Evolutionary conservation across 129 eudicot genomes (phyloP), one percentile per base, ranked within the genome.

Genomic region (Cynara cardunculus): DNA sequence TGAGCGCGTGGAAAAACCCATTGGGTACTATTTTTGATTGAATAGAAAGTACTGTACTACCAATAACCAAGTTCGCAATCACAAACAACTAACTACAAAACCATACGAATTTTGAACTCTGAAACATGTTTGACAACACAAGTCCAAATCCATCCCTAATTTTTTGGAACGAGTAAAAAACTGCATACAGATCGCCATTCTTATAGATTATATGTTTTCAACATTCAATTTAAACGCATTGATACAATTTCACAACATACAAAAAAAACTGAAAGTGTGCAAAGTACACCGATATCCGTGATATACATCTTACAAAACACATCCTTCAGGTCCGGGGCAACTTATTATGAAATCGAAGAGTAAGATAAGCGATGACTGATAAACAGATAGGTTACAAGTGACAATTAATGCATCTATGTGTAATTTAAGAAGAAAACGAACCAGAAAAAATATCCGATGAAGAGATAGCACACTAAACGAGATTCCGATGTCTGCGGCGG

Each of bases 361-460:
- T 62, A 64, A 6, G 30, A 61, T 62, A 35, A 0, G 34, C 64
- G 2, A 71, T 35, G 61, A 61, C 59, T 69, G 76, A 37, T 73
- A 37, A 80, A 35, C n/a, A 37, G 13, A 22, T 13, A 79, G 35
- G 9, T 73, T 73, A 64, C 26, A 65, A 73, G 74, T 73, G 68
- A 73, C 11, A 41, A 73, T 73, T 41, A 34, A 73, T 25, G 46
- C 74, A 73, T 73, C 11, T 37, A 25, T 18, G 30, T 10, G 69
- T 64, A 24, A 21, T 1, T 64, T 64, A 32, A 25, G 34, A 41
- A 7, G 22, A n/a, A 73, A 39, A 62, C 79, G 53, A 73, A 81
- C 79, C 84, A 28, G 79, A 73, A 3, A 56, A 73, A 14, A 16
- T 64, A 73, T 81, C 75, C 21, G 59, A 74, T 18, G 69, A 79